Evolutionary conservation across 352 stramenopile species (phyloP).

Genomic region (Globisporangium ultimum): DNA sequence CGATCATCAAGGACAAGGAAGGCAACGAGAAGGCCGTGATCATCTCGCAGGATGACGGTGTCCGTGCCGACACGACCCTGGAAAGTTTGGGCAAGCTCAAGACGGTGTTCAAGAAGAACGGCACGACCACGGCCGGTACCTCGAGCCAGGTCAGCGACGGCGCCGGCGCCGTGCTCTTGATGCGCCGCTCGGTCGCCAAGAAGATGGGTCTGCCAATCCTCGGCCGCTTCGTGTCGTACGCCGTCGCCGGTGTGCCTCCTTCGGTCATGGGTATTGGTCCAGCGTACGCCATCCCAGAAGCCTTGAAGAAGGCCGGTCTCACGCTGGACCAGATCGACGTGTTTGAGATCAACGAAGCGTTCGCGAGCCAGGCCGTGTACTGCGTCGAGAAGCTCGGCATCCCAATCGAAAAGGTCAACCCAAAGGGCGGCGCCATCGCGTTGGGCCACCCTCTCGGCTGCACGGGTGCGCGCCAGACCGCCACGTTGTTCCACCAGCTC

Average conservation of each 20-base stretch:
- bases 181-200: constrained; percentile 79
- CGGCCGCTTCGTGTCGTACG: constrained; percentile 83
- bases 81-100: constrained; percentile 72
- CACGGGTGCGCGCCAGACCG: constrained; percentile 88
- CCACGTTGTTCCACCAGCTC: constrained; percentile 91
- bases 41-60: constrained; percentile 73
- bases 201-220: constrained; percentile 77
- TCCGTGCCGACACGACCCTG: constrained; percentile 60
- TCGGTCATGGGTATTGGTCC: constrained; percentile 87
- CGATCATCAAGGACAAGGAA: constrained; percentile 70
- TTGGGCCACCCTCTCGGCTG: constrained; percentile 88
- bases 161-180: constrained; percentile 84
- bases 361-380: constrained; percentile 86
- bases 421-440: constrained; percentile 87
- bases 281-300: constrained; percentile 76
- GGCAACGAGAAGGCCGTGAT: constrained; percentile 74
- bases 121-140: constrained; percentile 79
- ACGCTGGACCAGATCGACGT: constrained; percentile 82
- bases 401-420: constrained; percentile 85
- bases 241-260: constrained; percentile 79
- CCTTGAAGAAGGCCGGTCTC: constrained; percentile 65
- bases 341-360: constrained; percentile 92
- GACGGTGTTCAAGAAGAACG: constrained; percentile 77
- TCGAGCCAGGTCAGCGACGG: constrained; percentile 89
- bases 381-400: constrained; percentile 78